phyloP scores from a whole-genome alignment of 176 grass and related monocot species.

The Metroxylon sagu region DNA sequence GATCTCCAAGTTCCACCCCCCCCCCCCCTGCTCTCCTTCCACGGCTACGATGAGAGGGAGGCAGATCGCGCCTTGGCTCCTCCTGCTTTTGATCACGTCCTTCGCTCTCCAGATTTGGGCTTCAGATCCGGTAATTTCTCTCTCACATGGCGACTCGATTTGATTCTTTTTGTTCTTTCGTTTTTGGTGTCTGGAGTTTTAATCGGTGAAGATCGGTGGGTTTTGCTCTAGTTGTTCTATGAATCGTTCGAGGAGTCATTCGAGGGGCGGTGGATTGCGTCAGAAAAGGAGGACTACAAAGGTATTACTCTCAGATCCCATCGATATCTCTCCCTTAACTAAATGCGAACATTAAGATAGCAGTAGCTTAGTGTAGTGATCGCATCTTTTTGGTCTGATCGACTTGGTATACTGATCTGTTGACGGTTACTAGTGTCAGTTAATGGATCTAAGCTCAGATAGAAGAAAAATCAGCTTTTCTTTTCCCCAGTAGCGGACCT shows the following conservation, averaged over 20 bases:
- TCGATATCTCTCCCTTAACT: no score
- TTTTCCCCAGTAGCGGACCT: no score
- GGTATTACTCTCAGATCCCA: background rate
- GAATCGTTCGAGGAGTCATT: slow-evolving; percentile 18
- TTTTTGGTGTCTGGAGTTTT: background rate
- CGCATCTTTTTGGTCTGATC: no score
- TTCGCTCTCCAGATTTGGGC: slow-evolving; percentile 65
- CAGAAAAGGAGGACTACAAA: slow-evolving; percentile 16
- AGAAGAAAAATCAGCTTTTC: no score
- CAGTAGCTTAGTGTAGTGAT: no score
- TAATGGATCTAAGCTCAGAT: no score
- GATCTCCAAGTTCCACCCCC: background rate
- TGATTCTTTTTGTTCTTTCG: background rate
- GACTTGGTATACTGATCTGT: no score
- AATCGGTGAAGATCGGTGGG: no score
- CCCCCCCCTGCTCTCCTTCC: background rate
- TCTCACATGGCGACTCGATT: background rate
- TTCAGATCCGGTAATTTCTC: slow-evolving; percentile 59
- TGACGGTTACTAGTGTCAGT: no score
- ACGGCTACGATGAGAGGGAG: slow-evolving; percentile 8
- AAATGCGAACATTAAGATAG: no score
- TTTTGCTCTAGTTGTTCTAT: slow-evolving; percentile 17
- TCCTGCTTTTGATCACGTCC: slow-evolving; percentile 40
- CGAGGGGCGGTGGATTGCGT: slow-evolving; percentile 13
- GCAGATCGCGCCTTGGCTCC: slow-evolving; percentile 15